These are phyloP conservation scores for Talaromyces adpressus DNA, from an alignment of 495 filamentous ascomycete species.

Conservation along the genomic window DNA sequence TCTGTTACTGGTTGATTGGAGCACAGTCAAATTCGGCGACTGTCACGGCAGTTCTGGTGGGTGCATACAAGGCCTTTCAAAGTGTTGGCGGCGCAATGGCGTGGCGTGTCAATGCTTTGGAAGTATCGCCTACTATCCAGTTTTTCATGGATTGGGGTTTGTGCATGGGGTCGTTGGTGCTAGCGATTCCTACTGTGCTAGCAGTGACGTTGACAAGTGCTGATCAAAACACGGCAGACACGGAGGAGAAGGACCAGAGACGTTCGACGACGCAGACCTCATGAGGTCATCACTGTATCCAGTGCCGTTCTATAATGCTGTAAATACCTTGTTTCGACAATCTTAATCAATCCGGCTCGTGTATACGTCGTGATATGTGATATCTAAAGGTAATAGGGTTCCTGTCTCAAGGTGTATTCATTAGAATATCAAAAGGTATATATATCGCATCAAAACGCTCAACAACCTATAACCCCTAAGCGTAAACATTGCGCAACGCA, in stretches of 20 bases:
- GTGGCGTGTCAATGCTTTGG: slow-evolving; percentile 65
- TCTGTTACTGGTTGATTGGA: slow-evolving; percentile 86
- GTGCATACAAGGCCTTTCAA: slow-evolving; percentile 90
- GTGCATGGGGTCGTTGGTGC: slow-evolving; percentile 54
- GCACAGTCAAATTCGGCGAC: slow-evolving; percentile 78
- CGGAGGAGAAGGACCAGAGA: slow-evolving; percentile 16
- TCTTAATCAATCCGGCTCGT: neutral
- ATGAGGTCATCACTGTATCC: slow-evolving; percentile 5
- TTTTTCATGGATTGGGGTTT: slow-evolving; percentile 58
- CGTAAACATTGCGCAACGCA: slow-evolving; percentile 27
- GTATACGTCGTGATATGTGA: neutral
- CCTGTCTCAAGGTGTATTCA: neutral
- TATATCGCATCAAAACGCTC: neutral
- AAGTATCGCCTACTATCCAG: slow-evolving; percentile 50
- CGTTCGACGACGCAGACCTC: neutral
- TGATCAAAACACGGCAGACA: slow-evolving; percentile 10
- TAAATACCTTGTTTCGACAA: neutral
- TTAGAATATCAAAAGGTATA: neutral
- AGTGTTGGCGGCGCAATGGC: slow-evolving; percentile 77
- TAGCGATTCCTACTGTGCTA: slow-evolving; percentile 63
- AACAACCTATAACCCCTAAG: neutral
- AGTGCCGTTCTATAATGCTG: neutral
- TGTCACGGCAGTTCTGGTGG: slow-evolving; percentile 81
- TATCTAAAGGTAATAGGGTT: neutral
- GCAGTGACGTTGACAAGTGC: slow-evolving; percentile 25